A percentile compares a stretch with the other conserved stretches of the same genome.
phyloP scores from a whole-genome alignment of 2,329 filamentous ascomycete genomes.

The Exophiala xenobiotica region DNA sequence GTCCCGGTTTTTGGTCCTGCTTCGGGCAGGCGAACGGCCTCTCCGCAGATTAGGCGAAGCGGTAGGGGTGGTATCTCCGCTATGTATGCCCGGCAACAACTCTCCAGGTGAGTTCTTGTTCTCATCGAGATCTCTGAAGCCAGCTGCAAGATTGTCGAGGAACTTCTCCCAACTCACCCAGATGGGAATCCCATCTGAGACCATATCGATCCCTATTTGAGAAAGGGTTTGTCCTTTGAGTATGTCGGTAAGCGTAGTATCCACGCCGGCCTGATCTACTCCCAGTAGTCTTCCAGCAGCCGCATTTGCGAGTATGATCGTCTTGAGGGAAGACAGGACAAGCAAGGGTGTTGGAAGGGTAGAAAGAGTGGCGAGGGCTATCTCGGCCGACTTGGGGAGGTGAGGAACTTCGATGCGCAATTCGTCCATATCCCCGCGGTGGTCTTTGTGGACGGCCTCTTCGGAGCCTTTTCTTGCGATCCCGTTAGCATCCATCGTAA shows the following conservation, averaged over 20 bases:
- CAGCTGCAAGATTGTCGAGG: constrained; percentile 50
- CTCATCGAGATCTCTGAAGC: constrained; percentile 3
- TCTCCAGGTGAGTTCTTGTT: constrained; percentile 1
- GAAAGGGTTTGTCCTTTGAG: constrained; percentile 66
- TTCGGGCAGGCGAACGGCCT: constrained; percentile 17
- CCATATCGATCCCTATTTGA: constrained; percentile 70
- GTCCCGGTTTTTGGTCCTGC: constrained; percentile 48
- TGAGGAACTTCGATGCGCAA: constrained; percentile 25
- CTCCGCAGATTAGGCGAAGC: constrained; percentile 8
- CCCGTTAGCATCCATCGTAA: background rate
- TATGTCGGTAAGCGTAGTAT: constrained; percentile 53
- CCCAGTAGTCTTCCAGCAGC: constrained; percentile 70
- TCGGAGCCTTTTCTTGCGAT: too few species aligned
- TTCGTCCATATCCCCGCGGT: constrained; percentile 2
- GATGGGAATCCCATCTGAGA: constrained; percentile 62
- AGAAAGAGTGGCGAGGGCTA: constrained; percentile 67
- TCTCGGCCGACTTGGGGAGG: constrained; percentile 27
- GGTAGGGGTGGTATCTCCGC: constrained; percentile 20
- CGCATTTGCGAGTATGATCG: constrained; percentile 71
- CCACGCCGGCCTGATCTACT: constrained; percentile 41
- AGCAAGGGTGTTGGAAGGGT: constrained; percentile 72
- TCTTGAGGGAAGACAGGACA: constrained; percentile 67
- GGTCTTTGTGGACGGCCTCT: background rate
- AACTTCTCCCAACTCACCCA: constrained; percentile 55
- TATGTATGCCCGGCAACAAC: constrained; percentile 5